Evolutionary conservation across 495 filamentous ascomycete species (phyloP), one percentile per base, ranked within the genome.

Genomic region (Talaromyces wortmannii): DNA sequence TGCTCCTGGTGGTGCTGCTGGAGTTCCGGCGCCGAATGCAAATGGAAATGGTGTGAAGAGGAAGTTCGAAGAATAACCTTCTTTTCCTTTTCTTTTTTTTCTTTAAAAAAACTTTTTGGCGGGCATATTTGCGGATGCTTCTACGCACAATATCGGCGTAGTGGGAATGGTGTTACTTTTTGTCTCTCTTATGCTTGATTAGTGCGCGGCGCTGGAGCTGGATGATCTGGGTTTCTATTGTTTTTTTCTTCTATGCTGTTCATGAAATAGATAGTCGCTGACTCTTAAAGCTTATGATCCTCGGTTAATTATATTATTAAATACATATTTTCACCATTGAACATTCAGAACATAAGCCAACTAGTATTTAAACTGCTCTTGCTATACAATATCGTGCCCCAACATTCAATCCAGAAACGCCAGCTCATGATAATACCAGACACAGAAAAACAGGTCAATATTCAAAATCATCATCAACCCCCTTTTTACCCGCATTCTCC

Each of bases 401-500:
- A 13, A 40, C 8, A 23, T 23, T 23, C 4, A 23, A 23, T 4
- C 23, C 23, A 40, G 5, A 40, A 40, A 40, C 36, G 36, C 36
- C 36, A 13, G 36, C 13, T 40, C 36, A 40, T 40, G 13, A 13
- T 40, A 40, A 40, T 5, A 8, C 36, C 36, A 40, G 15, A 3
- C 36, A 11, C 12, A 7, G 31, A 11, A 8, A 10, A 31, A 60
- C 8, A 61, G 15, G 10, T 59, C 69, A 98, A 74, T 98, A 98
- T 74, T 98, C 94, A 72, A 96, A 98, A 73, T 97, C 91, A 79
- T 97, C 95, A 79, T 98, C 94, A 52, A 92, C 91, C 11, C 84
- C 85, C 17, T 86, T 83, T 70, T 91, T 91, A 52, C 74, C 86
- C 61, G 91, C 78, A 44, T 43, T 66, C 48, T 75, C 73, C 57